These are phyloP conservation scores for Raffaelea arxii DNA, from an alignment of 2,329 filamentous ascomycete species.

Conservation along the genomic window DNA sequence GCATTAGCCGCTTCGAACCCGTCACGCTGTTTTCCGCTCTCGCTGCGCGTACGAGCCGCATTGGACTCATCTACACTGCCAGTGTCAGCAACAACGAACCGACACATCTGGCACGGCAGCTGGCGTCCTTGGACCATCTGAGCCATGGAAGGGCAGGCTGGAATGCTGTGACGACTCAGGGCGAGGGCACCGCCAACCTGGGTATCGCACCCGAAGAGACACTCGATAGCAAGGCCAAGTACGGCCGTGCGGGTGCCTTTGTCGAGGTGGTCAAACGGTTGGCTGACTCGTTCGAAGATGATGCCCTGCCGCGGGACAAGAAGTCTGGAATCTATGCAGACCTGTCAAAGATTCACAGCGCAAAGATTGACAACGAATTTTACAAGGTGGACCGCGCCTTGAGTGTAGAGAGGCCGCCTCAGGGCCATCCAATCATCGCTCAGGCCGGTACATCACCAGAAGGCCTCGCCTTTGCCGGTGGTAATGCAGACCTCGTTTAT, in stretches of 20 bases:
- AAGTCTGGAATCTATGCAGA: constrained; percentile 3
- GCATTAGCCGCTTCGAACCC: constrained; percentile 8
- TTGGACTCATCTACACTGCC: constrained; percentile 6
- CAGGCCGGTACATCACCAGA: constrained; percentile 7
- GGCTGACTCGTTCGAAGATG: constrained; percentile 6
- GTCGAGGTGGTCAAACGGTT: not conserved
- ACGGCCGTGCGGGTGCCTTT: constrained; percentile 1
- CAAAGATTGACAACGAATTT: constrained; percentile 4
- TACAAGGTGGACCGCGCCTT: constrained; percentile 6
- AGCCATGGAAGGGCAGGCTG: constrained; percentile 5
- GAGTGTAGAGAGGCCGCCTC: constrained; percentile 5
- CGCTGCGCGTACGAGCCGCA: constrained; percentile 2
- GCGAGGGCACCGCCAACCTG: constrained; percentile 2
- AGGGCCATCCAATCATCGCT: constrained; percentile 7
- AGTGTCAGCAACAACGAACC: constrained; percentile 8
- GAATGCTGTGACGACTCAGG: constrained; percentile 5
- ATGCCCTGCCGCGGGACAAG: constrained; percentile 6
- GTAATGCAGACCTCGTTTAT: constrained; percentile 6
- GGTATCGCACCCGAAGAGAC: constrained; percentile 1
- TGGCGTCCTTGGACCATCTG: constrained; percentile 5
- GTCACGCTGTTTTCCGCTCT: constrained; percentile 6
- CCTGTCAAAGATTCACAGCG: constrained; percentile 5
- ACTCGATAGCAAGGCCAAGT: constrained; percentile 2
- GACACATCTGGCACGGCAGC: constrained; percentile 4
- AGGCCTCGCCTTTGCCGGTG: not conserved